Base-by-base conservation (phyloP, 148 eudicot species). In the Chenopodium album region DNA sequence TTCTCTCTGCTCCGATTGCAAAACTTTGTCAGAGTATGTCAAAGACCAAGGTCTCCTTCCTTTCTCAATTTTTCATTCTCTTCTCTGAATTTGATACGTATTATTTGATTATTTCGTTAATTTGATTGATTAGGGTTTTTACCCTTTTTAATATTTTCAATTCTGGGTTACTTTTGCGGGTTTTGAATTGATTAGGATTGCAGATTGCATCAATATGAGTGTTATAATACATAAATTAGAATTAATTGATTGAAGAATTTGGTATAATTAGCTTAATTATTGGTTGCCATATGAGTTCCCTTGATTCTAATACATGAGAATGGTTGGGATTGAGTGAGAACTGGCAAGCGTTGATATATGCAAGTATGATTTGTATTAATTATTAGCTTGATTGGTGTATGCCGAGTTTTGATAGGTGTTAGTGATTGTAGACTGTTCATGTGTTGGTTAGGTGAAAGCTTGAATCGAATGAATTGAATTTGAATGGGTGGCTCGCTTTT, bases 1-100 rank as follows among this genome's bases (percentile, higher is more conserved):
- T 29, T 90, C 97, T 62, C 92, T 94, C 46, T 94, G 98, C 81
- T 94, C 98, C 48, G 97, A 94, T 52, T 94, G 98, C 82, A 93
- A 89, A 83, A 83, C 97, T 19, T 88, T 94, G 64, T 79, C 92
- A 23, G 98, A 94, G 19, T 94, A 90, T 78, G 90, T 94, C 76
- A 94, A 94, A 86, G 91, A 94, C 77, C 90, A 91, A 89, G 98
- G 98, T 94, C 54, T 32, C 69, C 44, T 37, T 69, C 20, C 64
- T 23, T 13, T 16, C 44, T 41, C 44, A 41, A 41, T 41, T 6
- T 41, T 41, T 41, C 44, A 41, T 41, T 6, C 44, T 41, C 8
- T 41, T 41, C 44, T 8, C 8, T 41, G 7, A 41, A 41, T 41
- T 41, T 41, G 44, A 41, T 41, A 41, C 7, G 44, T 7, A 37